phyloP scores from a whole-genome alignment of 2,329 filamentous ascomycete species.

The Penicillium sp. region DNA sequence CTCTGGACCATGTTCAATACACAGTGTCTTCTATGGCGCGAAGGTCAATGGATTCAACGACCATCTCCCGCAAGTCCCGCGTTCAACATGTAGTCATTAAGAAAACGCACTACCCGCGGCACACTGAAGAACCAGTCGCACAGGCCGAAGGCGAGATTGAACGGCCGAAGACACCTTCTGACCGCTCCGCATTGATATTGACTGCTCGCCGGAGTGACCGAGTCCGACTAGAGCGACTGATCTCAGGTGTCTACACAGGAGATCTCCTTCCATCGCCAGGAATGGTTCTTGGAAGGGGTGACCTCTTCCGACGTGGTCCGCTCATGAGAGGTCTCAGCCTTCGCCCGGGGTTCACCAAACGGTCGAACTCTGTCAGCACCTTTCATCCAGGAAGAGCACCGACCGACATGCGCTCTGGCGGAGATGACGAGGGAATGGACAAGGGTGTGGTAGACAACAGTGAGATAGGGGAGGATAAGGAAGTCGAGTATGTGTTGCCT shows the following conservation, averaged over 20 bases:
- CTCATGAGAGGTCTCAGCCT: conserved; percentile 87
- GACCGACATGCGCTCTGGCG: conserved; percentile 6
- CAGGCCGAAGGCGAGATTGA: conserved; percentile 60
- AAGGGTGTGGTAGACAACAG: conserved; percentile 12
- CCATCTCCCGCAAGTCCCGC: conserved; percentile 68
- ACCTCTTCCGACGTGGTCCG: conserved; percentile 72
- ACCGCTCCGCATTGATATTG: conserved; percentile 67
- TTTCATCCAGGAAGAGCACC: conserved; percentile 17
- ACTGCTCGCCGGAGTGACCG: conserved; percentile 74
- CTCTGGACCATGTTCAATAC: conserved; percentile 72
- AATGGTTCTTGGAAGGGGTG: conserved; percentile 66
- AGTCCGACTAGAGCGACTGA: conserved; percentile 69
- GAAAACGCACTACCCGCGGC: conserved; percentile 72
- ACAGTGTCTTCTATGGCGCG: conserved; percentile 61
- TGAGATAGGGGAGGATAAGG: conserved; percentile 15
- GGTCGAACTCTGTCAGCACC: conserved; percentile 59
- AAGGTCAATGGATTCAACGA: conserved; percentile 69
- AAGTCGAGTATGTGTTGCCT: conserved; percentile 14
- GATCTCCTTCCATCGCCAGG: conserved; percentile 80
- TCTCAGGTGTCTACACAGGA: conserved; percentile 81
- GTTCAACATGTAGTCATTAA: conserved; percentile 79
- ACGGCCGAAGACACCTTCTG: conserved; percentile 77
- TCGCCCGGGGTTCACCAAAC: conserved; percentile 71
- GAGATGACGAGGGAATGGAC: conserved; percentile 15
- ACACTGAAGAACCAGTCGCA: conserved; percentile 48